phyloP scores from a whole-genome alignment of 108 stramenopile genomes.

The Chaetoceros tenuissimus region DNA sequence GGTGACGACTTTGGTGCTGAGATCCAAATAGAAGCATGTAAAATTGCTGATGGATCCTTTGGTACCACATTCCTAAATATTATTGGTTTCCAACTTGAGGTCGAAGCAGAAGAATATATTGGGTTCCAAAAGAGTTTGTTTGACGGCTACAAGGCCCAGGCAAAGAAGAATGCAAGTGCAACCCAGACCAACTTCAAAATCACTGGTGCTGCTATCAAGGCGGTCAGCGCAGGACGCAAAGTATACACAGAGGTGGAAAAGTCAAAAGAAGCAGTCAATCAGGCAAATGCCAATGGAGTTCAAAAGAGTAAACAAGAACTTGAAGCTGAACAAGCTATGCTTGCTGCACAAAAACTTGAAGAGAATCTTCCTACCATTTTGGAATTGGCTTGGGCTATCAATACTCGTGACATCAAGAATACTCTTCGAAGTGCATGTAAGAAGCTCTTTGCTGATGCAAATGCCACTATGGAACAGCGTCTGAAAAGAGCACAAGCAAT shows the following conservation, averaged over 20 bases:
- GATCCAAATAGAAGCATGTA: constrained; percentile 44
- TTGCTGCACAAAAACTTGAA: constrained; percentile 49
- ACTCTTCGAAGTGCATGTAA: constrained; percentile 64
- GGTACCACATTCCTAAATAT: constrained; percentile 62
- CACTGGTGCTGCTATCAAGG: constrained; percentile 60
- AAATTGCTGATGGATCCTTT: constrained; percentile 67
- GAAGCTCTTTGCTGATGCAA: constrained; percentile 72
- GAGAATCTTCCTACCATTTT: constrained; percentile 66
- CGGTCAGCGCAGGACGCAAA: constrained; percentile 52
- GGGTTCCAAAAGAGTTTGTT: constrained; percentile 62
- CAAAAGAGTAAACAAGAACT: constrained; percentile 12
- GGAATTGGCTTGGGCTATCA: constrained; percentile 73
- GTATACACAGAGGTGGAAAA: constrained; percentile 72
- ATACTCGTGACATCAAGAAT: constrained; percentile 67
- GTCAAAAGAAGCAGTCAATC: constrained; percentile 8
- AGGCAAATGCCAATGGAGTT: constrained; percentile 4
- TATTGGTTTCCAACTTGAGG: constrained; percentile 65
- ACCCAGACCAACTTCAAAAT: constrained; percentile 48
- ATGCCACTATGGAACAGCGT: constrained; percentile 41
- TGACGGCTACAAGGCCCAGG: constrained; percentile 60
- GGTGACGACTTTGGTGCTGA: constrained; percentile 55
- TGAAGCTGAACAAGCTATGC: constrained; percentile 54
- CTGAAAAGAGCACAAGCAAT: constrained; percentile 66
- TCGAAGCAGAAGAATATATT: constrained; percentile 67
- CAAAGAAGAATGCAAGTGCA: constrained; percentile 44